Percentiles rank a stretch among this genome's conserved stretches.
These are phyloP conservation scores for Heterobasidion annosum DNA, from an alignment of 1,284 basidiomycete genomes.

Conservation along the genomic window DNA sequence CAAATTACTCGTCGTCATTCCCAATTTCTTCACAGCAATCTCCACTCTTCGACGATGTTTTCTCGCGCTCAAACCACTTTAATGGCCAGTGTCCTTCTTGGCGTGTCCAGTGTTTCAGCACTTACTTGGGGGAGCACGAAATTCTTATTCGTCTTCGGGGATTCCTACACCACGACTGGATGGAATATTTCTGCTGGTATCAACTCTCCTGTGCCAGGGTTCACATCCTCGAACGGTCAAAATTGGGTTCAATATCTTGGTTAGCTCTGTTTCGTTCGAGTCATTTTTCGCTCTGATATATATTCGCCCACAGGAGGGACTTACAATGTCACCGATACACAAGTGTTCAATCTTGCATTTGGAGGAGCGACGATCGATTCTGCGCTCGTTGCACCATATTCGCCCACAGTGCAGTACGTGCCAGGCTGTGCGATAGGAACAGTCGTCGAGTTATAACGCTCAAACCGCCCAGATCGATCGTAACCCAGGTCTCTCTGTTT, in stretches of 20 bases:
- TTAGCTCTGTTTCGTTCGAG: background rate
- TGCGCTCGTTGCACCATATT: slow-evolving; percentile 46
- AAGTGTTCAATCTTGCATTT: slow-evolving; percentile 50
- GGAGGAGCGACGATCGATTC: slow-evolving; percentile 57
- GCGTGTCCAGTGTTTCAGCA: slow-evolving; percentile 3
- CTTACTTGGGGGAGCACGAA: slow-evolving; percentile 25
- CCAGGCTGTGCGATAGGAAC: background rate
- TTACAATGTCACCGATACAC: slow-evolving; percentile 49
- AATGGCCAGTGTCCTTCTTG: background rate
- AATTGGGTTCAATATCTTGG: slow-evolving; percentile 41
- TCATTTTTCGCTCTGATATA: background rate
- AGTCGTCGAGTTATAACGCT: background rate
- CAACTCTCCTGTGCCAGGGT: slow-evolving; percentile 41
- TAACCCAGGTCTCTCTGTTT: slow-evolving; percentile 55
- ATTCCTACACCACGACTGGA: slow-evolving; percentile 43
- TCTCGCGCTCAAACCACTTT: background rate
- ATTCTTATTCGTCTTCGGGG: slow-evolving; percentile 47
- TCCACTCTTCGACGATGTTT: background rate
- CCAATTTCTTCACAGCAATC: no score
- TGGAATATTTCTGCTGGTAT: slow-evolving; percentile 53
- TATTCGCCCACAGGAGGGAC: slow-evolving; percentile 20
- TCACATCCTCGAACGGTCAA: slow-evolving; percentile 52
- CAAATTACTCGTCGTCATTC: no score
- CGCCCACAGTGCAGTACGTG: slow-evolving; percentile 44
- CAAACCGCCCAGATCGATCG: slow-evolving; percentile 36